phyloP scores from a whole-genome alignment of 345 rosid species.

The Populus nigra region DNA sequence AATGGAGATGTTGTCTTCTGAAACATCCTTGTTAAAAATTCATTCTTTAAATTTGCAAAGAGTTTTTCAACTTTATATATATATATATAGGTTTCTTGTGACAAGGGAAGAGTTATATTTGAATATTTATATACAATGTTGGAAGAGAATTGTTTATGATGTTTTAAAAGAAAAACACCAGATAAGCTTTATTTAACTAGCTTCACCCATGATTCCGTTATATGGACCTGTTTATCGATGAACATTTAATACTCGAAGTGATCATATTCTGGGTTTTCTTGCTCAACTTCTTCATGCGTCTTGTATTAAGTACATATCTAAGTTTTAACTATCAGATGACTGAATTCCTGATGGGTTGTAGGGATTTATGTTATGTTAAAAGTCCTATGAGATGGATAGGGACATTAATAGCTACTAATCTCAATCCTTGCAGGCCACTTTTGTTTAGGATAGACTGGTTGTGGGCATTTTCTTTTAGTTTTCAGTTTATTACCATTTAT shows the following conservation, averaged over 20 bases:
- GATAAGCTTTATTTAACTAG: background rate
- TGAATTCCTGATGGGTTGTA: background rate
- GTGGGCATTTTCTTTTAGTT: too few species aligned
- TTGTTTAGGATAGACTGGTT: background rate
- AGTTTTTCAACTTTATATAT: too few species aligned
- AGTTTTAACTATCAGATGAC: background rate
- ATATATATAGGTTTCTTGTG: background rate
- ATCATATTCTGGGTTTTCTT: background rate
- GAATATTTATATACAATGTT: background rate
- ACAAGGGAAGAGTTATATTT: background rate
- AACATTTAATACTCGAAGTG: background rate
- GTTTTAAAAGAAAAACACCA: background rate
- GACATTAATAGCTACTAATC: background rate
- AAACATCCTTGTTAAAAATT: background rate
- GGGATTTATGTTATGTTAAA: background rate
- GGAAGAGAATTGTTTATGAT: background rate
- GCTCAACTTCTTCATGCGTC: background rate
- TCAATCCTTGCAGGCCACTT: background rate
- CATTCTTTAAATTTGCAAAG: background rate
- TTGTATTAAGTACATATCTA: background rate
- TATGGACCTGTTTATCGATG: background rate
- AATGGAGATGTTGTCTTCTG: conserved; percentile 2
- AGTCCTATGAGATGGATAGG: background rate
- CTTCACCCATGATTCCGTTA: background rate
- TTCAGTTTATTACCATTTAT: background rate